Percentiles rank a stretch among this genome's conserved stretches.
Evolutionary conservation across 192 early-diverging fungal genomes (phyloP).

Genomic region (Mortierella claussenii): DNA sequence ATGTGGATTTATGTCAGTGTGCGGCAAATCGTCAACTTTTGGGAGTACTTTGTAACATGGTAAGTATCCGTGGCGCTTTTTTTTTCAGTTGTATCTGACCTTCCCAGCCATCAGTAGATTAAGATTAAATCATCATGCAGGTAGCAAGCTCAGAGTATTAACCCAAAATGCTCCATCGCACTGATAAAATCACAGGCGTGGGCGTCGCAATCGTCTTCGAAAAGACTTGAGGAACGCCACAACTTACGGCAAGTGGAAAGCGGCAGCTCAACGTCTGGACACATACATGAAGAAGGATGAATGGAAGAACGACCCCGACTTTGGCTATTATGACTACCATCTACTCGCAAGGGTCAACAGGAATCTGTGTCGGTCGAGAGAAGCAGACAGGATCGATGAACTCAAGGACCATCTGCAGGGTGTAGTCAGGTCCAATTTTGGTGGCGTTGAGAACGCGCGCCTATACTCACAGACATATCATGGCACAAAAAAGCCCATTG

Average conservation of each 20-base stretch:
- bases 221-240: conserved; percentile 59
- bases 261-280: conserved; percentile 68
- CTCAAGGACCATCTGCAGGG: conserved; percentile 64
- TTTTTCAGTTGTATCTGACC: not conserved
- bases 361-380: conserved; percentile 52
- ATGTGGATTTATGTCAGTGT: conserved; percentile 66
- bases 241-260: conserved; percentile 73
- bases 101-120: too few relatives aligned
- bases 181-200: conserved; percentile 57
- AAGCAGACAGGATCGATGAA: conserved; percentile 45
- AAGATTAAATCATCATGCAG: too few relatives aligned
- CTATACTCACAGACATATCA: conserved; percentile 79
- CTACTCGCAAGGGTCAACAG: conserved; percentile 70
- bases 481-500: conserved; percentile 79
- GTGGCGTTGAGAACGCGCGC: conserved; percentile 76
- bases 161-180: too few relatives aligned
- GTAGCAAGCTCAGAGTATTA: too few relatives aligned
- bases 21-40: conserved; percentile 69
- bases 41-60: conserved; percentile 73
- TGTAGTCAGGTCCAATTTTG: conserved; percentile 81
- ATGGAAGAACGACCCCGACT: conserved; percentile 73
- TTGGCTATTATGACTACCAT: conserved; percentile 71
- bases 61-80: conserved; percentile 32
- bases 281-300: conserved; percentile 70
- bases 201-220: conserved; percentile 59